A percentile compares a stretch with the other conserved stretches of the same genome.
Evolutionary conservation across 2,329 filamentous ascomycete genomes (phyloP).

Genomic region (Venturia asperata): DNA sequence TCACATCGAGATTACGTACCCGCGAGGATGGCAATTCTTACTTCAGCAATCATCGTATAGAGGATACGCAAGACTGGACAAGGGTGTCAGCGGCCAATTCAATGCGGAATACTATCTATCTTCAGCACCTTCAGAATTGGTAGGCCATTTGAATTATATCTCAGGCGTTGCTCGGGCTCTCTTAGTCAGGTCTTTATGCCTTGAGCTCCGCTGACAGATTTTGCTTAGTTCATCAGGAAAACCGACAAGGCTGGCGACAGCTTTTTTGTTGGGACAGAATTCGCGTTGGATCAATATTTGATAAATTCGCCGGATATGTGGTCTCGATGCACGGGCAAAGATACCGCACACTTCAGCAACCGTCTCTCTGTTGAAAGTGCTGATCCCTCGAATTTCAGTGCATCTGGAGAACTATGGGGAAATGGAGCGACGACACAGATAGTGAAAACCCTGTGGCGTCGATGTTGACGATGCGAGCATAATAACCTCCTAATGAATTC

Average conservation of each 20-base stretch:
- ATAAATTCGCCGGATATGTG: neutral
- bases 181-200: neutral
- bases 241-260: neutral
- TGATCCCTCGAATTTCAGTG: neutral
- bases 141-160: neutral
- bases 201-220: neutral
- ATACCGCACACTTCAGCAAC: constrained; percentile 5
- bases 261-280: neutral
- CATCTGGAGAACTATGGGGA: constrained; percentile 2
- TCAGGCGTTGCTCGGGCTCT: neutral
- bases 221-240: neutral
- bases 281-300: neutral
- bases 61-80: constrained; percentile 3
- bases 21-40: neutral
- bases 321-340: neutral
- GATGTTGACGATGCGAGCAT: neutral
- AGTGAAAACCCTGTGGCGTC: neutral
- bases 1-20: neutral
- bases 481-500: neutral
- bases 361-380: neutral
- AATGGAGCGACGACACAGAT: constrained; percentile 9
- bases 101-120: constrained; percentile 8
- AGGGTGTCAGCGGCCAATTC: neutral
- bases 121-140: neutral
- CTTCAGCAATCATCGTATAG: constrained; percentile 4